A percentile compares a stretch with the other conserved stretches of the same genome.
Conservation (phyloP, 768 basidiomycete genomes). For the Suillus cothurnatus region DNA sequence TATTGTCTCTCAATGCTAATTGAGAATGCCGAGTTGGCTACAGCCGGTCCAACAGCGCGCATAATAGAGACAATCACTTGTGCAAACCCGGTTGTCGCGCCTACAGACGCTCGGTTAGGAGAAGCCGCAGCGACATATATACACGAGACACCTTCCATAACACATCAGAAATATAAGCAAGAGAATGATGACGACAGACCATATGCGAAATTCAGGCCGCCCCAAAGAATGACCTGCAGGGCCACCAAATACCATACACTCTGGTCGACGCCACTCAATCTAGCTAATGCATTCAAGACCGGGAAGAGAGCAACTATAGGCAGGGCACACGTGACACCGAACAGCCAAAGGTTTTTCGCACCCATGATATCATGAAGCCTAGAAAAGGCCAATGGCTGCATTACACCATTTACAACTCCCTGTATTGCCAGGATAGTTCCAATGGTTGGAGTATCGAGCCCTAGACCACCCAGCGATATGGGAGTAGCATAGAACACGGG, state of each 20-base stretch:
- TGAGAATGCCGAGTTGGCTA: slow-evolving; percentile 30
- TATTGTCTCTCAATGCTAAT: slow-evolving; percentile 29
- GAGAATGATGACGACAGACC: neutral
- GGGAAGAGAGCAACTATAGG: slow-evolving; percentile 51
- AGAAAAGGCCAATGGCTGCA: slow-evolving; percentile 65
- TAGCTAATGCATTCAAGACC: slow-evolving; percentile 39
- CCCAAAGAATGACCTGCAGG: slow-evolving; percentile 48
- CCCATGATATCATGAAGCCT: slow-evolving; percentile 53
- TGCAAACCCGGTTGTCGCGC: slow-evolving; percentile 67
- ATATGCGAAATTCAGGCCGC: slow-evolving; percentile 38
- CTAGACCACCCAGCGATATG: slow-evolving; percentile 15
- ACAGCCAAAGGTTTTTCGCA: slow-evolving; percentile 55
- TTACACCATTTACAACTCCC: slow-evolving; percentile 35
- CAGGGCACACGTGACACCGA: slow-evolving; percentile 49
- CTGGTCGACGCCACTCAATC: neutral
- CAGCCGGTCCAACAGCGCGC: slow-evolving; percentile 32
- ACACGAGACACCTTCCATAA: slow-evolving; percentile 56
- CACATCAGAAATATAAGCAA: neutral
- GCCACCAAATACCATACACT: slow-evolving; percentile 52
- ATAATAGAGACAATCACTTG: slow-evolving; percentile 28
- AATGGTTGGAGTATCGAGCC: slow-evolving; percentile 18
- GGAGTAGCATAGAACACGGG: slow-evolving; percentile 28
- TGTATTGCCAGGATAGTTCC: slow-evolving; percentile 18
- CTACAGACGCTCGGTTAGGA: slow-evolving; percentile 68
- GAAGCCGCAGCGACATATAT: slow-evolving; percentile 68